phyloP scores from a whole-genome alignment of 169 alveolate genomes.

The Ichthyophthirius multifiliis region DNA sequence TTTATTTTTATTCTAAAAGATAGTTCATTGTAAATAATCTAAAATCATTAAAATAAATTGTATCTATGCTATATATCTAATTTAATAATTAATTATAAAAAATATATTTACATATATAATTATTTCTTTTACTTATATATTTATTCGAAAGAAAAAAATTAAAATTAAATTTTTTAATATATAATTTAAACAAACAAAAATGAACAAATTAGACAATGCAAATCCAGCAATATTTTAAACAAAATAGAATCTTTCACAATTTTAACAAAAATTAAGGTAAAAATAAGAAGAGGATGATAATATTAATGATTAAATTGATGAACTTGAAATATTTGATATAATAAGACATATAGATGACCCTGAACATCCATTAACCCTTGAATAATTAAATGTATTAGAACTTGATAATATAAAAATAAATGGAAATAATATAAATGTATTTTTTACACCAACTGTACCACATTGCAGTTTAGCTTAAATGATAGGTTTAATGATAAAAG shows the following conservation, averaged over 20 bases:
- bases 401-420: constrained; percentile 85
- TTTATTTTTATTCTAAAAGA: too few relatives aligned
- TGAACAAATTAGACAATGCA: constrained; percentile 20
- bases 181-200: too few relatives aligned
- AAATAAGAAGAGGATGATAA: constrained; percentile 17
- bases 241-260: neutral
- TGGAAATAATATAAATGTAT: constrained; percentile 75
- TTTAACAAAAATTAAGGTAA: neutral
- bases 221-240: constrained; percentile 17
- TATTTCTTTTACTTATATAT: too few relatives aligned
- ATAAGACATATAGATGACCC: constrained; percentile 95
- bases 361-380: constrained; percentile 97
- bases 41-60: too few relatives aligned
- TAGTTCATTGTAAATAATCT: too few relatives aligned
- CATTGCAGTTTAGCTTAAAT: constrained; percentile 95
- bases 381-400: constrained; percentile 92
- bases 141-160: too few relatives aligned
- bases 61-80: too few relatives aligned
- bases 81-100: too few relatives aligned
- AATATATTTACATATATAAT: too few relatives aligned
- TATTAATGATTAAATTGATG: constrained; percentile 29
- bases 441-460: constrained; percentile 97
- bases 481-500: constrained; percentile 95
- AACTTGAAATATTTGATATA: constrained; percentile 89
- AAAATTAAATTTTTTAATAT: too few relatives aligned